A percentile compares a stretch with the other conserved stretches of the same genome.
These are phyloP conservation scores for Fusarium guadeloupense DNA, from an alignment of 2,329 filamentous ascomycete genomes.

Conservation along the genomic window DNA sequence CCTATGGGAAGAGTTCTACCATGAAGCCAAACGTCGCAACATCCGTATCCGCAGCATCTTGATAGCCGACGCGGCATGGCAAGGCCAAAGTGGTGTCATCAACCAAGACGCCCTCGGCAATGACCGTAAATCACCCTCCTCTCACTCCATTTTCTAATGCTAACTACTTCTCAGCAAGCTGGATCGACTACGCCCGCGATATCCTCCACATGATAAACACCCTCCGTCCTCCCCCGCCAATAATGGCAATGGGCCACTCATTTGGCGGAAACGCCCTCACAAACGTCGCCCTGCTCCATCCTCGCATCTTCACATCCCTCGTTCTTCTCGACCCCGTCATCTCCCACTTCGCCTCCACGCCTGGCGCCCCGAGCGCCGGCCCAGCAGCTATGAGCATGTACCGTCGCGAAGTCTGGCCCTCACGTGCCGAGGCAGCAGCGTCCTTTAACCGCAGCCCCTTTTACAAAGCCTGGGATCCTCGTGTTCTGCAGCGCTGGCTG, in stretches of 20 bases:
- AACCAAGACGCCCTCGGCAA: constrained; percentile 83
- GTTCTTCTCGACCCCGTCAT: constrained; percentile 89
- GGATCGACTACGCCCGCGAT: constrained; percentile 87
- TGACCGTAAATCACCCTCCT: constrained; percentile 67
- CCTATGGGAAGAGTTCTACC: constrained; percentile 83
- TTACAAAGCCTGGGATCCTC: constrained; percentile 82
- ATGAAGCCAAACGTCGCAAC: constrained; percentile 63
- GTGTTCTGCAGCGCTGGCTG: constrained; percentile 73
- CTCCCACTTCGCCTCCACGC: constrained; percentile 54
- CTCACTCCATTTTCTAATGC: not conserved
- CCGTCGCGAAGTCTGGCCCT: constrained; percentile 85
- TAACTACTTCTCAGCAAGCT: constrained; percentile 57
- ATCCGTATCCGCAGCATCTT: constrained; percentile 83
- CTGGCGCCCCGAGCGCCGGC: constrained; percentile 47
- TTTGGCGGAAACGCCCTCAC: constrained; percentile 82
- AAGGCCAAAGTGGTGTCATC: constrained; percentile 79
- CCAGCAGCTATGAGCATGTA: constrained; percentile 70
- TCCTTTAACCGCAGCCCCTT: constrained; percentile 73
- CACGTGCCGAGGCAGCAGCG: constrained; percentile 71
- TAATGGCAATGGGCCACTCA: constrained; percentile 88
- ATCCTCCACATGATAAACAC: constrained; percentile 85
- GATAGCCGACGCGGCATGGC: constrained; percentile 89
- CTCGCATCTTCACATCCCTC: constrained; percentile 78
- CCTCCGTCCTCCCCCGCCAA: constrained; percentile 81
- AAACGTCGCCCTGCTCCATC: constrained; percentile 79